Evolutionary conservation across 352 stramenopile species (phyloP).

Genomic region (Pythium aquatile): DNA sequence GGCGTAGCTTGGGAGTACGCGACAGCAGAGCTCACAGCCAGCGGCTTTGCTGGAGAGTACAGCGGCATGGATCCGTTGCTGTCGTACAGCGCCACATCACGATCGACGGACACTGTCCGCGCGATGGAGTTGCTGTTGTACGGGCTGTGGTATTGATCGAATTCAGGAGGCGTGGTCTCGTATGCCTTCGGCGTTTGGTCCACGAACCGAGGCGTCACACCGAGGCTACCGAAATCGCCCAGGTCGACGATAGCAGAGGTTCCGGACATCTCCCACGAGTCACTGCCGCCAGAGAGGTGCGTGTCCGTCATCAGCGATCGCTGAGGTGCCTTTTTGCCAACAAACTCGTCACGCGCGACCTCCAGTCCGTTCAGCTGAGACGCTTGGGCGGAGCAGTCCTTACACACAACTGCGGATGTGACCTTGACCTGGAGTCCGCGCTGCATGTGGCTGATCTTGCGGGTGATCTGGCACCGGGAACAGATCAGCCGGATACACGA

Average conservation of each 20-base stretch:
- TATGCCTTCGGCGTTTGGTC: neutral
- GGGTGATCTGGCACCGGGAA: constrained; percentile 20
- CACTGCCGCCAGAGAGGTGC: constrained; percentile 8
- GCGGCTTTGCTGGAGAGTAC: neutral
- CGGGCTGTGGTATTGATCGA: neutral
- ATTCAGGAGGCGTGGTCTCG: neutral
- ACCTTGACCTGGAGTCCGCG: constrained; percentile 24
- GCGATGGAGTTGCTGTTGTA: constrained; percentile 1
- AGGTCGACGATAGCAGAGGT: constrained; percentile 6
- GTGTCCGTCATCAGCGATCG: constrained; percentile 23
- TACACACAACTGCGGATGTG: constrained; percentile 20
- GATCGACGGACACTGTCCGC: constrained; percentile 11
- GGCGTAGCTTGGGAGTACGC: neutral
- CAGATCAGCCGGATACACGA: constrained; percentile 21
- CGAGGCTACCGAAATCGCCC: neutral
- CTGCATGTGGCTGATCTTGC: constrained; percentile 28
- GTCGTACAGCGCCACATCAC: constrained; percentile 8
- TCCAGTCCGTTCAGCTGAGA: constrained; percentile 13
- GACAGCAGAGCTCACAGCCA: neutral
- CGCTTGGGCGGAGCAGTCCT: constrained; percentile 11
- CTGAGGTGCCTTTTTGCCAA: constrained; percentile 13
- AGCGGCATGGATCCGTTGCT: neutral
- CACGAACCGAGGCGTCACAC: neutral
- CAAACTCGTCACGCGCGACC: constrained; percentile 22
- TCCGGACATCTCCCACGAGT: constrained; percentile 12